A percentile compares a stretch with the other conserved stretches of the same genome.
Evolutionary conservation across 2,329 filamentous ascomycete species (phyloP).

Genomic region (Penicillium brasilianum): DNA sequence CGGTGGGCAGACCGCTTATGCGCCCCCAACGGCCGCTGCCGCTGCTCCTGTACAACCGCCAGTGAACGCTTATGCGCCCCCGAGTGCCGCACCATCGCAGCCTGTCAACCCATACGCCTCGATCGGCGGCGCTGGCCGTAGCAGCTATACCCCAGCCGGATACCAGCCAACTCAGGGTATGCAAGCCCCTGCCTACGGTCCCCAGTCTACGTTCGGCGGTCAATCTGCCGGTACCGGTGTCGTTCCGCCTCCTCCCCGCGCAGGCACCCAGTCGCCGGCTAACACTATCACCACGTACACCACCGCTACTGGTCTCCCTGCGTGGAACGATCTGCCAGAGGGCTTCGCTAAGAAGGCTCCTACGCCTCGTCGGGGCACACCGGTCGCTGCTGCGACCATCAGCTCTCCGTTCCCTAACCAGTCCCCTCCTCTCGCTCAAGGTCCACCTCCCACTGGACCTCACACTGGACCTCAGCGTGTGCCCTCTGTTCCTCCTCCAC

Average conservation of each 20-base stretch:
- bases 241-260: conserved; percentile 67
- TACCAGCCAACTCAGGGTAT: conserved; percentile 62
- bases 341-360: conserved; percentile 71
- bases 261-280: conserved; percentile 67
- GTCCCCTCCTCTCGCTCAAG: conserved; percentile 49
- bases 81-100: conserved; percentile 22
- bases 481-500: conserved; percentile 79
- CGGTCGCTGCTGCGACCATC: conserved; percentile 67
- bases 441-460: conserved; percentile 58
- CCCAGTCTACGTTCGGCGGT: conserved; percentile 51
- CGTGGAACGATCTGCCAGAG: conserved; percentile 95
- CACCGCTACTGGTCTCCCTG: conserved; percentile 71
- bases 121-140: conserved; percentile 34
- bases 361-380: conserved; percentile 75
- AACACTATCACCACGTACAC: conserved; percentile 65
- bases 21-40: conserved; percentile 44
- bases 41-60: conserved; percentile 10
- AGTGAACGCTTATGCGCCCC: conserved; percentile 26
- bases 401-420: conserved; percentile 77
- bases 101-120: conserved; percentile 40
- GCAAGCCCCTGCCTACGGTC: conserved; percentile 47
- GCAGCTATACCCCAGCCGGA: conserved; percentile 49
- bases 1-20: conserved; percentile 55
- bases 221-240: conserved; percentile 48
- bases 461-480: conserved; percentile 65